Conservation (phyloP, 1,139 yeast species). For the Pichia sp. region DNA sequence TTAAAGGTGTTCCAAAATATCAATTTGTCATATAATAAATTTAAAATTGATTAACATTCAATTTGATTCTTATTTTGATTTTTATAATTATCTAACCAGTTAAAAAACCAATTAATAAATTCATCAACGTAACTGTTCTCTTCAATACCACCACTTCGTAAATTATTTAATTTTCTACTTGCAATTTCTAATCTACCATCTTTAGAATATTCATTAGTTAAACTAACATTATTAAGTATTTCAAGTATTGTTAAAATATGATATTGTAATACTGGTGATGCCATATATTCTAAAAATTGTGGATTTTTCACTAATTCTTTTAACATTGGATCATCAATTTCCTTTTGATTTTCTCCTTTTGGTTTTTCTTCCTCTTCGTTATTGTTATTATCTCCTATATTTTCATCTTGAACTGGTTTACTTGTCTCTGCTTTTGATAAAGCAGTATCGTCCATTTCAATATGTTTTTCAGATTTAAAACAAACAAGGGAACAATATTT, state of each 20-base stretch:
- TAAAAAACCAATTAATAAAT: slow-evolving; percentile 33
- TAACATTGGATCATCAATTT: slow-evolving; percentile 21
- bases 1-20: slow-evolving; percentile 31
- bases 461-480: slow-evolving; percentile 46
- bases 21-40: slow-evolving; percentile 17
- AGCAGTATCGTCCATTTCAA: slow-evolving; percentile 19
- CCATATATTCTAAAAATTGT: slow-evolving; percentile 37
- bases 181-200: slow-evolving; percentile 56
- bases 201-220: slow-evolving; percentile 38
- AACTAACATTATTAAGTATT: slow-evolving; percentile 39
- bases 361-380: not conserved
- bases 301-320: slow-evolving; percentile 32
- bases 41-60: too few species aligned
- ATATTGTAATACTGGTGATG: slow-evolving; percentile 44
- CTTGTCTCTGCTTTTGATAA: not conserved
- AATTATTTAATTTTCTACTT: slow-evolving; percentile 50
- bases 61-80: not conserved
- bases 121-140: slow-evolving; percentile 62
- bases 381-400: not conserved
- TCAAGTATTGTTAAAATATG: slow-evolving; percentile 45
- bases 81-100: slow-evolving; percentile 11
- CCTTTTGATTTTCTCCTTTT: not conserved
- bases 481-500: slow-evolving; percentile 52
- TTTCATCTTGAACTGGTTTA: not conserved
- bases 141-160: slow-evolving; percentile 59